Percentiles rank a stretch among this genome's conserved stretches.
These are phyloP conservation scores for Penicillium malachiteum DNA, from an alignment of 495 filamentous ascomycete genomes.

Conservation along the genomic window DNA sequence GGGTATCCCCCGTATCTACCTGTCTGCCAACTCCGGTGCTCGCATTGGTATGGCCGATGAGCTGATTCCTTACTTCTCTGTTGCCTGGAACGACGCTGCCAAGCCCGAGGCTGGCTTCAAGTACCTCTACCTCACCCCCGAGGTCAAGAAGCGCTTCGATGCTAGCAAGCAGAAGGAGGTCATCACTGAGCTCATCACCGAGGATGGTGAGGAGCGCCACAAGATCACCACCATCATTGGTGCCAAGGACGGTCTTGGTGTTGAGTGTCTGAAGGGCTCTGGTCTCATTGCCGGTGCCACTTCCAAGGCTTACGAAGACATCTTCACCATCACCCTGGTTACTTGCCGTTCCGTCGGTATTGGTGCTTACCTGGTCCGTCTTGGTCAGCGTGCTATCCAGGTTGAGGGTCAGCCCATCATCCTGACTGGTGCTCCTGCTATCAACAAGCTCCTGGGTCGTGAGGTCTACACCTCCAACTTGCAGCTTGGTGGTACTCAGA, in stretches of 20 bases:
- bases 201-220: constrained; percentile 87
- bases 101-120: constrained; percentile 93
- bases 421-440: constrained; percentile 91
- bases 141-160: constrained; percentile 84
- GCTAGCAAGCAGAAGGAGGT: constrained; percentile 77
- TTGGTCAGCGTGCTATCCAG: constrained; percentile 96
- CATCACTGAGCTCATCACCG: constrained; percentile 80
- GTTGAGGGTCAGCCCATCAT: constrained; percentile 99
- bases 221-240: constrained; percentile 94
- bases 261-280: constrained; percentile 95
- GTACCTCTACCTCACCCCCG: constrained; percentile 93
- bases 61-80: constrained; percentile 92
- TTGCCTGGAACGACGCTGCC: constrained; percentile 86
- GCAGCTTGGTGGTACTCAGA: constrained; percentile 98
- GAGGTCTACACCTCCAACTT: constrained; percentile 99
- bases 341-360: constrained; percentile 98
- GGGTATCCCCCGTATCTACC: constrained; percentile 93
- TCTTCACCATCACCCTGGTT: constrained; percentile 97
- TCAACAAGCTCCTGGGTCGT: constrained; percentile 96
- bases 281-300: constrained; percentile 98
- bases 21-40: constrained; percentile 99
- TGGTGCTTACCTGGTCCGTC: constrained; percentile 95
- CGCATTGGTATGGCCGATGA: constrained; percentile 96
- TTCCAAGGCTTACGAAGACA: constrained; percentile 95
- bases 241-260: constrained; percentile 92